phyloP scores from a whole-genome alignment of 2,329 filamentous ascomycete species.

The Aspergillus versicolor region DNA sequence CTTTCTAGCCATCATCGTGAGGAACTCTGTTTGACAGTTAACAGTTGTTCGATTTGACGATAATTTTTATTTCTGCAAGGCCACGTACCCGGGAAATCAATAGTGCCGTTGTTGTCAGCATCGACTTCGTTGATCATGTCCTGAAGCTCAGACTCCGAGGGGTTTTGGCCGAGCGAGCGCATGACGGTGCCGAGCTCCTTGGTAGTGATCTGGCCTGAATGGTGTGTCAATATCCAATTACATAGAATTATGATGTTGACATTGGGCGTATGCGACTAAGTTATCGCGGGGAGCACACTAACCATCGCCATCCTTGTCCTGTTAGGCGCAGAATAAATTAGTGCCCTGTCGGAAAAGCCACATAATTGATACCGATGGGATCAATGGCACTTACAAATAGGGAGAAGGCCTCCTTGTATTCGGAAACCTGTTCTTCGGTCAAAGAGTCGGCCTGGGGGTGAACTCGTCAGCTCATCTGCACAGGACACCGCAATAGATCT shows the following conservation, averaged over 20 bases:
- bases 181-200: constrained; percentile 89
- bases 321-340: constrained; percentile 23
- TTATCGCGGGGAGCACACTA: constrained; percentile 46
- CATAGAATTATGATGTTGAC: neutral
- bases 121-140: constrained; percentile 96
- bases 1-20: constrained; percentile 92
- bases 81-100: constrained; percentile 78
- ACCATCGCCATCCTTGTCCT: constrained; percentile 94
- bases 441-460: constrained; percentile 82
- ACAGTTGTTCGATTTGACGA: neutral
- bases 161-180: constrained; percentile 86
- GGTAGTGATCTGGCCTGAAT: constrained; percentile 80
- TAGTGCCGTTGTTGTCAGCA: constrained; percentile 88
- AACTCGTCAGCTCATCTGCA: constrained; percentile 28
- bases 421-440: constrained; percentile 99
- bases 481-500: constrained; percentile 21
- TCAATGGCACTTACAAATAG: constrained; percentile 78
- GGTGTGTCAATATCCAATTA: neutral
- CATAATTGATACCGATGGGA: neutral
- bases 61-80: neutral
- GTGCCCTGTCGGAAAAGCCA: constrained; percentile 12
- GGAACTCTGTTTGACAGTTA: constrained; percentile 62
- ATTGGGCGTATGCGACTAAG: neutral
- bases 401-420: constrained; percentile 99
- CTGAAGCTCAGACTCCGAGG: constrained; percentile 84